phyloP scores from a whole-genome alignment of 306 rosid species.

The Cucurbita ficifolia region DNA sequence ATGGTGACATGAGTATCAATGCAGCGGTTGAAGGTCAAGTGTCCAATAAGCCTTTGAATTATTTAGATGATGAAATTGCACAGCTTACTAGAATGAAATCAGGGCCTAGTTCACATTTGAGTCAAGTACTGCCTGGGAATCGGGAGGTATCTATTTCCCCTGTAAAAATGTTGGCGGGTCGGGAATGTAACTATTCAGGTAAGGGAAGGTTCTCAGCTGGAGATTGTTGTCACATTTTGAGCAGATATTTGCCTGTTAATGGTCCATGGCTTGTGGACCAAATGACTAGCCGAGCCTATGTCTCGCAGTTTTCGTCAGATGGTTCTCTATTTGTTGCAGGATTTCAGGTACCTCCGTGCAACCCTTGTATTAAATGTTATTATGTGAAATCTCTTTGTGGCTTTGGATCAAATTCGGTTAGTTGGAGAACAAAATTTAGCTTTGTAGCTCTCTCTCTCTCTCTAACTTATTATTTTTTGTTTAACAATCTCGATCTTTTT shows the following conservation, averaged over 20 bases:
- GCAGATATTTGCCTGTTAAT: slow-evolving; percentile 78
- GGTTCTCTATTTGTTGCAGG: slow-evolving; percentile 85
- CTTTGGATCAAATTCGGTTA: neutral
- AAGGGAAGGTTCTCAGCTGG: slow-evolving; percentile 83
- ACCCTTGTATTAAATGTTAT: neutral
- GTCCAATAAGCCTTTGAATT: slow-evolving; percentile 13
- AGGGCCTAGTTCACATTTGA: slow-evolving; percentile 36
- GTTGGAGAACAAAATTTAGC: neutral
- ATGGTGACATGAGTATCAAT: slow-evolving; percentile 16
- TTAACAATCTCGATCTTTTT: neutral
- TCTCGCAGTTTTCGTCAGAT: slow-evolving; percentile 84
- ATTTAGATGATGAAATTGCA: slow-evolving; percentile 59
- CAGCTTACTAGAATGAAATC: slow-evolving; percentile 67
- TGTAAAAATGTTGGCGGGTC: slow-evolving; percentile 81
- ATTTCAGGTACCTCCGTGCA: slow-evolving; percentile 49
- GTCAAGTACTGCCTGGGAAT: slow-evolving; percentile 37
- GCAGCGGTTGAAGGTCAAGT: slow-evolving; percentile 28
- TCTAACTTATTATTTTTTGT: neutral
- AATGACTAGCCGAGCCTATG: slow-evolving; percentile 63
- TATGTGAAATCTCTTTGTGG: neutral
- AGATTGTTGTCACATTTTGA: slow-evolving; percentile 75
- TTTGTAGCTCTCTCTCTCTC: neutral
- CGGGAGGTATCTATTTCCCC: slow-evolving; percentile 51
- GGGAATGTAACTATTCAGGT: slow-evolving; percentile 71
- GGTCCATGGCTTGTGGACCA: slow-evolving; percentile 78